phyloP scores from a whole-genome alignment of 139 green algal genomes.

The Zygnema cylindricum region DNA sequence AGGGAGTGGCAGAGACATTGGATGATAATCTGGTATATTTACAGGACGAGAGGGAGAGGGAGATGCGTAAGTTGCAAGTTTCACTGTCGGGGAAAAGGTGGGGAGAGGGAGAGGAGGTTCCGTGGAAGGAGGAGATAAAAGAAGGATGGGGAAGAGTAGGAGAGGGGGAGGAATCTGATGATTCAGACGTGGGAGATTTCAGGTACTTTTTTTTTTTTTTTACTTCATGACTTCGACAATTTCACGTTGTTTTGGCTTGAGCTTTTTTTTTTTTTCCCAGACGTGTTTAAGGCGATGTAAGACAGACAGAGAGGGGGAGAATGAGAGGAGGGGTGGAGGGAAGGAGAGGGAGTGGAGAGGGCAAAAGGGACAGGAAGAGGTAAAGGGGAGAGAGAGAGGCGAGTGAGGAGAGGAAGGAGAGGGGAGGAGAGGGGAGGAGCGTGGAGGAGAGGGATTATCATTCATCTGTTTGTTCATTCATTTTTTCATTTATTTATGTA shows the following conservation, averaged over 20 bases:
- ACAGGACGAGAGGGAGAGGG: background rate
- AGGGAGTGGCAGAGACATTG: too few relatives aligned
- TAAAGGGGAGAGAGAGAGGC: constrained; percentile 11
- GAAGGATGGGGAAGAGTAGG: background rate
- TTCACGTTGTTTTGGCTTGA: background rate
- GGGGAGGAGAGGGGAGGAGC: background rate
- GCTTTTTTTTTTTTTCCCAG: background rate
- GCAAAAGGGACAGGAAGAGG: background rate
- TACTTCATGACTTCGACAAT: background rate
- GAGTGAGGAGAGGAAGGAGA: background rate
- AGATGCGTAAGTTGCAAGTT: background rate
- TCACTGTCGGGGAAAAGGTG: background rate
- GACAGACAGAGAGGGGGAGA: background rate
- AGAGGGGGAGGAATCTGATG: background rate
- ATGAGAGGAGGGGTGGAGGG: background rate
- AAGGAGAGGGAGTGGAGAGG: background rate
- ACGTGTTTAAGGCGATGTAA: background rate
- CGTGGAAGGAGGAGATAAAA: background rate
- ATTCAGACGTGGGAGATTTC: background rate
- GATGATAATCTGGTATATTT: too few relatives aligned
- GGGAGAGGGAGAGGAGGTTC: background rate
- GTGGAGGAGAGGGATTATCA: background rate
- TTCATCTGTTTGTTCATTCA: background rate
- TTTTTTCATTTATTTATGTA: background rate
- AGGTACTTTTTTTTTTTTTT: background rate